Conservation (phyloP, 2,329 filamentous ascomycete genomes). For the Lecanosticta acicola region DNA sequence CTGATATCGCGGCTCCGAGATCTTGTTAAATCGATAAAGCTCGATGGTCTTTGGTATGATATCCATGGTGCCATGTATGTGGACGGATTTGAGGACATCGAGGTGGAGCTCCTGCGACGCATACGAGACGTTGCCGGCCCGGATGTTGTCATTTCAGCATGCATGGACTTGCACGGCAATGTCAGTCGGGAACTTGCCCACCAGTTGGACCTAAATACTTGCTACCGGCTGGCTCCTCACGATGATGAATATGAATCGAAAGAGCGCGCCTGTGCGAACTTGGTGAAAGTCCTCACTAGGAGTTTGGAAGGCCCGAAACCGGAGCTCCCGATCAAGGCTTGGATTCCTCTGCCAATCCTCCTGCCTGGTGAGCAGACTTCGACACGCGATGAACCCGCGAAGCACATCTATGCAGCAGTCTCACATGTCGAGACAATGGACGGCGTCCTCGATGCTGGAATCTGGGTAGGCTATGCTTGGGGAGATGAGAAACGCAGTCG, state of each 20-base stretch:
- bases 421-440: constrained; percentile 10
- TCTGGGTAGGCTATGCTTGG: constrained; percentile 23
- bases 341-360: constrained; percentile 18
- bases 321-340: constrained; percentile 16
- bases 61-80: constrained; percentile 23
- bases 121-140: constrained; percentile 16
- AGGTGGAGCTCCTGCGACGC: constrained; percentile 15
- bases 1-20: constrained; percentile 8
- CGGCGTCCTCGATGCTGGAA: constrained; percentile 16
- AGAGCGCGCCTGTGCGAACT: constrained; percentile 16
- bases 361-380: constrained; percentile 19
- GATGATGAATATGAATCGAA: constrained; percentile 17
- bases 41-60: constrained; percentile 20
- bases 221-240: constrained; percentile 19
- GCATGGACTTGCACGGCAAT: constrained; percentile 23
- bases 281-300: constrained; percentile 9
- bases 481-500: constrained; percentile 19
- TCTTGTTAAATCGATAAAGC: not conserved
- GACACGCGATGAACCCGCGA: constrained; percentile 18
- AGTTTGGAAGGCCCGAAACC: not conserved
- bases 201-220: constrained; percentile 16
- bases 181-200: constrained; percentile 15
- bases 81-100: constrained; percentile 16
- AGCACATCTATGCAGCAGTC: constrained; percentile 15
- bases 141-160: constrained; percentile 16